phyloP scores from a whole-genome alignment of 176 grass and related monocot species.

The Musa acuminata region DNA sequence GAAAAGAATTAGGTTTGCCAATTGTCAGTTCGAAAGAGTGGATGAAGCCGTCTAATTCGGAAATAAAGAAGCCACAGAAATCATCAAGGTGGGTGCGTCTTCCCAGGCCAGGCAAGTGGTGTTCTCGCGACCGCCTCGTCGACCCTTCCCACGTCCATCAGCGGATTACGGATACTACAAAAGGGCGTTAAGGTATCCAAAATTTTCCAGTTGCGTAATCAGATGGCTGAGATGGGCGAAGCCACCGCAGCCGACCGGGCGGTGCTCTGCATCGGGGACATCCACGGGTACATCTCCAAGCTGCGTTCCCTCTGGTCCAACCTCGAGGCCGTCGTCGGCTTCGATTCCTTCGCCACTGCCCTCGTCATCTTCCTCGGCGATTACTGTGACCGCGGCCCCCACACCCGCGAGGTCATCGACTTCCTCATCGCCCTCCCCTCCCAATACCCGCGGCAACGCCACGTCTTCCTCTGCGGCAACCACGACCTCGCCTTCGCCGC shows the following conservation, averaged over 20 bases:
- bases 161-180: too few species aligned
- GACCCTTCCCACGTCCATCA: too few species aligned
- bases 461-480: slow-evolving; percentile 95
- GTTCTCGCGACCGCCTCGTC: too few species aligned
- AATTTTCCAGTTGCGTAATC: too few species aligned
- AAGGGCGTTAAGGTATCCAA: too few species aligned
- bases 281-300: slow-evolving; percentile 77
- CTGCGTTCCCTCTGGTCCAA: slow-evolving; percentile 74
- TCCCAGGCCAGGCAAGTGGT: too few species aligned
- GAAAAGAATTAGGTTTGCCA: too few species aligned
- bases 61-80: too few species aligned
- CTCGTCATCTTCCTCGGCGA: slow-evolving; percentile 94
- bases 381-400: slow-evolving; percentile 74
- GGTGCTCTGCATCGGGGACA: slow-evolving; percentile 82
- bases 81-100: too few species aligned
- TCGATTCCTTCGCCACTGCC: slow-evolving; percentile 58
- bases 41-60: too few species aligned
- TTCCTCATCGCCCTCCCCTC: slow-evolving; percentile 57
- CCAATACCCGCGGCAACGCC: slow-evolving; percentile 48
- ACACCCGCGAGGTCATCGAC: slow-evolving; percentile 50
- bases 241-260: slow-evolving; percentile 10
- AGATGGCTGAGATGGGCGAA: neutral
- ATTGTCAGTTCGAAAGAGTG: too few species aligned
- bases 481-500: slow-evolving; percentile 86
- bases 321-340: slow-evolving; percentile 35